Base-by-base conservation (phyloP, 176 grass and related monocot species). In the Phoenix roebelenii region DNA sequence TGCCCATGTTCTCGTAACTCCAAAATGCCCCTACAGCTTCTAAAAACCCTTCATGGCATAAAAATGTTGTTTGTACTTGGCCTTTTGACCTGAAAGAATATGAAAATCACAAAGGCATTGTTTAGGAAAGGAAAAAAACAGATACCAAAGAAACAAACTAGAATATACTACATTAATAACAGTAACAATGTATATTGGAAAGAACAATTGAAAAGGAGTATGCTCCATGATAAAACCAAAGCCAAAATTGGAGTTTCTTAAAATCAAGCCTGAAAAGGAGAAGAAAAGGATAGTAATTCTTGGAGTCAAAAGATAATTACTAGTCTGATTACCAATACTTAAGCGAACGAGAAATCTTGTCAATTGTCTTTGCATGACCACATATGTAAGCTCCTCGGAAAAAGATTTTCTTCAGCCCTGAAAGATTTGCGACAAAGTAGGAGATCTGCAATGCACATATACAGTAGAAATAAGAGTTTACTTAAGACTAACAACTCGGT, bases 1-100 rank as follows among this genome's bases (percentile, higher is more conserved):
- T 97, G 5, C 93, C 93, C 93, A 97, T 97, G 76, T 88, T 97
- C 67, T 97, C 84, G 3, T 97, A 97, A 75, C 93, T 97, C 87
- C 87, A 97, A 76, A 97, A 97, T 73, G 93, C 93, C 78, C 93
- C 93, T 57, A 97, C 44, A 69, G 93, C 85, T 80, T 87, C 93
- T 61, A 97, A 72, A 78, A 97, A 97, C 2, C 87, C 93, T 75
- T 97, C 93, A 10, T 97, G 93, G 16, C 93, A 97, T 25, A 97
- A 53, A 77, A 97, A 97, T 63, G 84, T 97, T 12, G 93, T 97
- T 71, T 97, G 81, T 16, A 97, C 87, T 82, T 97, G 76, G 65
- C 80, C 93, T 92, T 97, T 97, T 68, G 93, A 97, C 93, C 93
- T 97, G 63, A 62, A 72, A 67, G 25, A 25, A 76, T 54, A 35